These are phyloP conservation scores for Pisolithus thermaeus DNA, from an alignment of 1,284 basidiomycete genomes.

Conservation along the genomic window DNA sequence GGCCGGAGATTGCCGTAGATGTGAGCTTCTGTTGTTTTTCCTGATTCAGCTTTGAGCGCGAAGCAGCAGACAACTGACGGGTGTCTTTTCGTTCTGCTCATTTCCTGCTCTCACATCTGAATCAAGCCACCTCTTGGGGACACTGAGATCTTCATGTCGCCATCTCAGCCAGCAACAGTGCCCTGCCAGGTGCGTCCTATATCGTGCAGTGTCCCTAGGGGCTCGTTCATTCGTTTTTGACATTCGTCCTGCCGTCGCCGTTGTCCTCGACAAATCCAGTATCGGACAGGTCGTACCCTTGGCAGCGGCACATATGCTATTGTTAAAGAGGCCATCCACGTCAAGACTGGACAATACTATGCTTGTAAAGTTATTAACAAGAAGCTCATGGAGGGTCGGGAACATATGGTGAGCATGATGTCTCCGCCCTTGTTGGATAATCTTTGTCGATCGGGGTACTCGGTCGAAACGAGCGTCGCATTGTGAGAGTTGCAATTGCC, in stretches of 20 bases:
- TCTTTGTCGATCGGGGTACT: neutral
- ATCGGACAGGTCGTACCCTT: slow-evolving; percentile 88
- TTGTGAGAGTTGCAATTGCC: neutral
- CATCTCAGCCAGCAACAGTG: slow-evolving; percentile 39
- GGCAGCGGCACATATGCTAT: slow-evolving; percentile 92
- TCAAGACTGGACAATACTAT: slow-evolving; percentile 83
- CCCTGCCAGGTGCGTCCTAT: slow-evolving; percentile 53
- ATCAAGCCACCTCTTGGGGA: slow-evolving; percentile 13
- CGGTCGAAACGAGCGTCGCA: slow-evolving; percentile 8
- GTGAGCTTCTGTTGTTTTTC: slow-evolving; percentile 10
- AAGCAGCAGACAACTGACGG: slow-evolving; percentile 2
- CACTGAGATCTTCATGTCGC: slow-evolving; percentile 17
- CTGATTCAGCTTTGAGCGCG: neutral
- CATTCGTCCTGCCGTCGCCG: neutral
- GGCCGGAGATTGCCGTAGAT: slow-evolving; percentile 23
- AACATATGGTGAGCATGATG: slow-evolving; percentile 64
- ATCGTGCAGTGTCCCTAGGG: neutral
- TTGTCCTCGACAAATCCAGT: slow-evolving; percentile 41
- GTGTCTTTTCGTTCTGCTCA: slow-evolving; percentile 7
- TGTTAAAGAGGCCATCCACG: slow-evolving; percentile 94
- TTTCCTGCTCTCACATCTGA: neutral
- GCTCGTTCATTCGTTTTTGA: neutral
- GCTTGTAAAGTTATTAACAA: slow-evolving; percentile 97
- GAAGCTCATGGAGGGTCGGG: slow-evolving; percentile 93
- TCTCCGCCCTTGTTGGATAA: neutral